Conservation (phyloP, 306 rosid genomes). For the Purshia tridentata region DNA sequence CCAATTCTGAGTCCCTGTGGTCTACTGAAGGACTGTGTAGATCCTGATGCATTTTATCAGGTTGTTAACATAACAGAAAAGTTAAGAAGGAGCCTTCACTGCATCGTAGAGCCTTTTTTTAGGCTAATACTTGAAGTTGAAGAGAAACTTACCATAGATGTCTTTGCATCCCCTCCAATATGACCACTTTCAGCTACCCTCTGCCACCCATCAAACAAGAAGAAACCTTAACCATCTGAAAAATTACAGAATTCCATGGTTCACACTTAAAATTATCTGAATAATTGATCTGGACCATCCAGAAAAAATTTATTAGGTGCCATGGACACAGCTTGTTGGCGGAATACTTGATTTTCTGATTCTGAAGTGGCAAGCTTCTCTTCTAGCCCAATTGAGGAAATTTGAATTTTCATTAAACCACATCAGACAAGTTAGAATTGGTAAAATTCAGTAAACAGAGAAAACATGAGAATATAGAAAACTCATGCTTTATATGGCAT, state of each 20-base stretch:
- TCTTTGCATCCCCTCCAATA: constrained; percentile 54
- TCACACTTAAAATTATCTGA: constrained; percentile 49
- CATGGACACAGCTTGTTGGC: constrained; percentile 91
- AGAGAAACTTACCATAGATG: constrained; percentile 52
- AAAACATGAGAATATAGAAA: neutral
- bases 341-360: constrained; percentile 85
- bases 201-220: constrained; percentile 48
- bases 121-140: neutral
- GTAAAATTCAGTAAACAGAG: neutral
- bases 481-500: constrained; percentile 23
- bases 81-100: constrained; percentile 5
- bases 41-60: constrained; percentile 47
- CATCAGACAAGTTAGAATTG: constrained; percentile 13
- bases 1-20: constrained; percentile 84
- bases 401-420: constrained; percentile 35
- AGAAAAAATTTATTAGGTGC: constrained; percentile 80
- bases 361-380: constrained; percentile 75
- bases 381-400: constrained; percentile 68
- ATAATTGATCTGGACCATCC: constrained; percentile 79
- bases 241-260: constrained; percentile 15
- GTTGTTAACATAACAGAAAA: constrained; percentile 12
- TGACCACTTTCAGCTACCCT: constrained; percentile 73
- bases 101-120: neutral
- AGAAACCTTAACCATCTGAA: constrained; percentile 22
- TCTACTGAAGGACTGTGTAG: constrained; percentile 59